Percentiles rank a stretch among this genome's conserved stretches.
Evolutionary conservation across 2,329 filamentous ascomycete genomes (phyloP).

Genomic region (Coniochaeta pulveracea): DNA sequence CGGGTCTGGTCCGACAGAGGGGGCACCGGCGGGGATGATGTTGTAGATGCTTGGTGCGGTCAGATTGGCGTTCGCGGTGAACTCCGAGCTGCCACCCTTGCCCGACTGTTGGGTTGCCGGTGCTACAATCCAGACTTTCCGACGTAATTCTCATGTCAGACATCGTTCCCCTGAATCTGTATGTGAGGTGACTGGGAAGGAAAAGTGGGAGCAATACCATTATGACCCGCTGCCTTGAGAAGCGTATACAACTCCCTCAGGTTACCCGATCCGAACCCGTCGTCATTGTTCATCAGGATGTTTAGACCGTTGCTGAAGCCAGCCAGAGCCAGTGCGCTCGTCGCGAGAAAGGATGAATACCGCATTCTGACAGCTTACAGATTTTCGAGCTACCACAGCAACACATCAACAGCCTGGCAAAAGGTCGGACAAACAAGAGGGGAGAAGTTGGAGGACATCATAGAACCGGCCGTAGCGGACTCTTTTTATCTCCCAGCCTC

Average conservation of each 20-base stretch:
- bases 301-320: background rate
- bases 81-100: constrained; percentile 4
- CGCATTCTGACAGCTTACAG: background rate
- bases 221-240: constrained; percentile 2
- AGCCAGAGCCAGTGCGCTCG: constrained; percentile 1
- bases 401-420: background rate
- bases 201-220: no score
- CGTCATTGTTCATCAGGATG: constrained; percentile 4
- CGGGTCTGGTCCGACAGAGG: constrained; percentile 38
- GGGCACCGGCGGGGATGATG: constrained; percentile 22
- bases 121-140: constrained; percentile 2
- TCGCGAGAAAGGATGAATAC: background rate
- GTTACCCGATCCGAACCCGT: constrained; percentile 3
- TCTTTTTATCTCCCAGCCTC: no score
- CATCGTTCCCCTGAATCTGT: background rate
- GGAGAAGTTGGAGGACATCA: constrained; percentile 6
- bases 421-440: background rate
- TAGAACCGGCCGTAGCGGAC: no score
- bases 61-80: constrained; percentile 2
- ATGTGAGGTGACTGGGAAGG: background rate
- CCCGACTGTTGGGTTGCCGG: constrained; percentile 1
- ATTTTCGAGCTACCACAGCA: no score
- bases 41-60: constrained; percentile 1
- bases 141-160: background rate
- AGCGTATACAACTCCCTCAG: constrained; percentile 3